Conservation (phyloP, 2,329 filamentous ascomycete species). For the Fusarium pilosicola region DNA sequence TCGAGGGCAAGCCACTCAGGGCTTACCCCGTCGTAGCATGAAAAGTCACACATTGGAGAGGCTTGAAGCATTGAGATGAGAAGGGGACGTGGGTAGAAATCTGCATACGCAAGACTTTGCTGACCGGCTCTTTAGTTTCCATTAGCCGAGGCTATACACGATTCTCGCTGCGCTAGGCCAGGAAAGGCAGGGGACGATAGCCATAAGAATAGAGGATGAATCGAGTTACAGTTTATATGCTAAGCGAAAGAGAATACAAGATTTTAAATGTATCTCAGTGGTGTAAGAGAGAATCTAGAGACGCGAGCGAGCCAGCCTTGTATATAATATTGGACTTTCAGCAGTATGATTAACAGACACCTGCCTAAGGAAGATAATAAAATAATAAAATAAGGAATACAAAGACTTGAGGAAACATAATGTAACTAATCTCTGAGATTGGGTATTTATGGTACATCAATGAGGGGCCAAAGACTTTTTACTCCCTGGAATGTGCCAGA, state of each 20-base stretch:
- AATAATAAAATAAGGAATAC: background rate
- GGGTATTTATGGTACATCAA: background rate
- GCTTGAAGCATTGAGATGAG: accelerated
- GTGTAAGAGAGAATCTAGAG: background rate
- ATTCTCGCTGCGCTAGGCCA: background rate
- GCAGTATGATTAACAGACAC: accelerated
- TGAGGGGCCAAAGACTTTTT: accelerated
- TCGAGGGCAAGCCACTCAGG: slow-evolving; percentile 5
- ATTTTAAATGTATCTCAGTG: accelerated
- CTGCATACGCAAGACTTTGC: accelerated
- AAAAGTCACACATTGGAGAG: background rate
- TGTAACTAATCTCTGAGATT: accelerated
- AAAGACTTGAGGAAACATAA: background rate
- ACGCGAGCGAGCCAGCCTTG: background rate
- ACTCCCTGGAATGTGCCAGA: background rate
- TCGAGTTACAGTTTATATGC: accelerated
- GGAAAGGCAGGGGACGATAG: background rate
- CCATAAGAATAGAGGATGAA: background rate
- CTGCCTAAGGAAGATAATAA: background rate
- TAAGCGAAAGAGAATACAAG: background rate
- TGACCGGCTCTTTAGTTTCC: background rate
- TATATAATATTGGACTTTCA: background rate
- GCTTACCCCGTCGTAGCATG: background rate
- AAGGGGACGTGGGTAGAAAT: background rate
- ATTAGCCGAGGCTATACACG: background rate